Evolutionary conservation across 2,329 filamentous ascomycete genomes (phyloP), one percentile per base, ranked within the genome.

Genomic region (Aspergillus fischeri): DNA sequence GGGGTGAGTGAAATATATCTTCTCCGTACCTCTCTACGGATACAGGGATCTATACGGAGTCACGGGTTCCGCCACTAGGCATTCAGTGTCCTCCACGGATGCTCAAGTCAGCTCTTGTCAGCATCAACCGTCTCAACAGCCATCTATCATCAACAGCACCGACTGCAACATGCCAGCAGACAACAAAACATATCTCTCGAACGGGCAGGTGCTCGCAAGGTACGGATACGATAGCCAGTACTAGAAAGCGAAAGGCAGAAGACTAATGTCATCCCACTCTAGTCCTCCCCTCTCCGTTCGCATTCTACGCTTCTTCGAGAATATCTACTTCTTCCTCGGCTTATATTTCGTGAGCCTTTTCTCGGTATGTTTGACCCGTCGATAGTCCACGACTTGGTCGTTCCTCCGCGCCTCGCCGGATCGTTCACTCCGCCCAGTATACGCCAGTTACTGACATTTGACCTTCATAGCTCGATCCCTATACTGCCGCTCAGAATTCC

Each of bases 331-430:
- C 59, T 80, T 81, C 62, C 47, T 81, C 4, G 79, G 78, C 5
- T 68, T 81, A 25, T 81, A 81, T 57, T 62, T 81, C 28, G 76
- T 77, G 45, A 78, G 75, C 45, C 68, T 81, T 9, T 79, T 81
- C 59, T 75, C 78, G 53, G 78, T 80, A 73, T 32, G 74, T 67
- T 20, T 1, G 27, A 32, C 17, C 28, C 8, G 5, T 44, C n/a
- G 35, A 28, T 48, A 17, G n/a, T 45, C 32, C 11, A 20, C 25
- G 3, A 41, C 27, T 21, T 24, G 35, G n/a, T 4, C 21, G 25
- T 54, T 32, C 4, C 25, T 27, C 10, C 21, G 47, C 4, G 14
- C 29, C 21, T 11, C 20, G 32, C 5, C 14, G 32, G 14, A 38
- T 17, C 32, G 32, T 17, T 17, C 32, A 38, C 32, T 38, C 32